These are phyloP conservation scores for Zygosaccharomyces sapae DNA, from an alignment of 1,139 yeast species.

Conservation along the genomic window DNA sequence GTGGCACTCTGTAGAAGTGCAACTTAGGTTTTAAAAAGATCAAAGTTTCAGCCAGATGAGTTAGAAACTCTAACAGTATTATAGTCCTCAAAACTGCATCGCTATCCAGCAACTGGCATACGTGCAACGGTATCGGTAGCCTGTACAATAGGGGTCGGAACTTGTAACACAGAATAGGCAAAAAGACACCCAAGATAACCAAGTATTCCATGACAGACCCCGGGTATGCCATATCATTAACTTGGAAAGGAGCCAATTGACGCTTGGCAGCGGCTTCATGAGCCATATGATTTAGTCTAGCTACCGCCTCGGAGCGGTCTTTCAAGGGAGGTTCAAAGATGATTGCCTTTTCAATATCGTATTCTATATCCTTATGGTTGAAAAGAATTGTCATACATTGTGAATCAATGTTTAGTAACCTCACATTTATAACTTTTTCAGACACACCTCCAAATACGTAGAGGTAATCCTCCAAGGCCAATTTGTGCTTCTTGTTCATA, in stretches of 20 bases:
- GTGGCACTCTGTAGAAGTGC: slow-evolving; percentile 54
- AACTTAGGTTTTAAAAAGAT: slow-evolving; percentile 45
- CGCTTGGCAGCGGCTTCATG: slow-evolving; percentile 61
- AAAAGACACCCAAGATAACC: slow-evolving; percentile 36
- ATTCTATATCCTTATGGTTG: slow-evolving; percentile 46
- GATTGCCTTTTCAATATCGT: slow-evolving; percentile 46
- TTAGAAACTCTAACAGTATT: slow-evolving; percentile 33
- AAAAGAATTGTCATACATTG: slow-evolving; percentile 42
- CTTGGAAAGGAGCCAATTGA: slow-evolving; percentile 56
- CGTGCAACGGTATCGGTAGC: slow-evolving; percentile 15
- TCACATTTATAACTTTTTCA: slow-evolving; percentile 43
- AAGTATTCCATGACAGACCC: slow-evolving; percentile 31
- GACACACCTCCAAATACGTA: slow-evolving; percentile 55
- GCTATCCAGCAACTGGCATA: slow-evolving; percentile 15
- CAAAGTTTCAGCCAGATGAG: slow-evolving; percentile 49
- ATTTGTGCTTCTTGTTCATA: slow-evolving; percentile 25
- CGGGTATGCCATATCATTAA: slow-evolving; percentile 50
- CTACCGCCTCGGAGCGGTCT: slow-evolving; percentile 51
- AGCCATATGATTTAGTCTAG: slow-evolving; percentile 62
- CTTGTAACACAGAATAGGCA: slow-evolving; percentile 37
- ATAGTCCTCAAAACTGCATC: slow-evolving; percentile 25
- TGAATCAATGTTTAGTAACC: slow-evolving; percentile 48
- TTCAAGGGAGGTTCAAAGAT: slow-evolving; percentile 51
- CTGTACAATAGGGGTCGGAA: slow-evolving; percentile 29
- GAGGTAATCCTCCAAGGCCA: slow-evolving; percentile 64